These are phyloP conservation scores for Grosmannia serpens DNA, from an alignment of 2,329 filamentous ascomycete species.

Conservation along the genomic window DNA sequence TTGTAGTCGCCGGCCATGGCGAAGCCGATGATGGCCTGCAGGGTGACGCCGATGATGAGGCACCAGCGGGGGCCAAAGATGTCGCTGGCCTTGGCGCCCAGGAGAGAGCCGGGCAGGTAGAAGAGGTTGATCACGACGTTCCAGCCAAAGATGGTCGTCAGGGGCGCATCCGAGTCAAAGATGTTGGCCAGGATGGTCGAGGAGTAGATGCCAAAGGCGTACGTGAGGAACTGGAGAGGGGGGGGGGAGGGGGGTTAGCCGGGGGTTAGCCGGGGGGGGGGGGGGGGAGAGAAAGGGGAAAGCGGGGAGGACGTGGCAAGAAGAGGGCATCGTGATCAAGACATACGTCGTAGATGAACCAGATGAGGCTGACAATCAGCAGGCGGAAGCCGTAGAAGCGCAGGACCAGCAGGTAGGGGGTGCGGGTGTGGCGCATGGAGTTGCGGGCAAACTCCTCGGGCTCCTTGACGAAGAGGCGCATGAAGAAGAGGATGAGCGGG, in stretches of 20 bases:
- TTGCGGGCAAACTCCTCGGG: slow-evolving; percentile 66
- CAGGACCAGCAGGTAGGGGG: slow-evolving; percentile 42
- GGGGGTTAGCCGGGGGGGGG: background rate
- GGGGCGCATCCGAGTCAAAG: slow-evolving; percentile 42
- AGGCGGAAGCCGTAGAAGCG: slow-evolving; percentile 66
- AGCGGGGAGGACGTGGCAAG: background rate
- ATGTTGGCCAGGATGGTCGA: slow-evolving; percentile 60
- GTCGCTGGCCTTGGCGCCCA: slow-evolving; percentile 69
- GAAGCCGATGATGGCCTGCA: slow-evolving; percentile 72
- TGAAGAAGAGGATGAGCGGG: slow-evolving; percentile 56
- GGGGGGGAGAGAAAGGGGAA: too few relatives aligned
- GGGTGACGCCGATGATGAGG: slow-evolving; percentile 55
- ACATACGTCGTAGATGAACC: slow-evolving; percentile 63
- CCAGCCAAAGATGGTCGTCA: slow-evolving; percentile 79
- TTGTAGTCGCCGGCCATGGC: slow-evolving; percentile 76
- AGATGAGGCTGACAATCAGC: slow-evolving; percentile 59
- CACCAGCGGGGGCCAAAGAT: slow-evolving; percentile 67
- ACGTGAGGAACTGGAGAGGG: slow-evolving; percentile 50
- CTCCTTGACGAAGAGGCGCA: slow-evolving; percentile 65
- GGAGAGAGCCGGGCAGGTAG: slow-evolving; percentile 71
- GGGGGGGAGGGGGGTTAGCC: background rate
- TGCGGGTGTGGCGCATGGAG: slow-evolving; percentile 51
- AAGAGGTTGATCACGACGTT: slow-evolving; percentile 81
- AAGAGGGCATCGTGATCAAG: background rate
- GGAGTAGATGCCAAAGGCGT: slow-evolving; percentile 79